A percentile compares a stretch with the other conserved stretches of the same genome.
Conservation (phyloP, 1,139 yeast species). For the Zhuliangozyma parablackwelliae region DNA sequence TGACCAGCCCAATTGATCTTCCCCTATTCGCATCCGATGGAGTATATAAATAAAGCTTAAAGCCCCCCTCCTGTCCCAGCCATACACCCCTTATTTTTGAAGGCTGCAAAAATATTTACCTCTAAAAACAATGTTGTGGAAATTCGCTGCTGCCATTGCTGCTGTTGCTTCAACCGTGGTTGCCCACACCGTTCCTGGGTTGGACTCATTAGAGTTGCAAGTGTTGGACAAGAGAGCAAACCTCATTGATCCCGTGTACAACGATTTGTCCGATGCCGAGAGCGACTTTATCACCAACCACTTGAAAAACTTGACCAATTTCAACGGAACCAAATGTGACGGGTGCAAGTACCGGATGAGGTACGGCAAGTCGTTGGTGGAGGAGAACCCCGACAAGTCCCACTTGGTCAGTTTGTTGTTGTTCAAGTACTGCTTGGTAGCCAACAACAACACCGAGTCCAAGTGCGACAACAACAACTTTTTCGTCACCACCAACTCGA, state of each 20-base stretch:
- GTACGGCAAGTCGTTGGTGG: slow-evolving; percentile 25
- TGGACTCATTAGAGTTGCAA: slow-evolving; percentile 13
- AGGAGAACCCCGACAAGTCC: slow-evolving; percentile 27
- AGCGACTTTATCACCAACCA: slow-evolving; percentile 29
- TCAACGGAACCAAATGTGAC: slow-evolving; percentile 32
- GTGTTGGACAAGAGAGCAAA: slow-evolving; percentile 16
- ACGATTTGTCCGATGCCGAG: slow-evolving; percentile 21
- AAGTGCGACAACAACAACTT: slow-evolving; percentile 36
- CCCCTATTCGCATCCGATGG: too few relatives aligned
- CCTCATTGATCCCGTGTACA: slow-evolving; percentile 22
- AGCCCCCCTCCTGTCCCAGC: too few relatives aligned
- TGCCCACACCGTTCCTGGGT: slow-evolving; percentile 19
- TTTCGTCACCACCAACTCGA: slow-evolving; percentile 33
- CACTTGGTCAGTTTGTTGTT: slow-evolving; percentile 35
- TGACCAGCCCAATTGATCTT: too few relatives aligned
- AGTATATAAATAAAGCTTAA: too few relatives aligned
- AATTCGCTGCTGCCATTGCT: not conserved
- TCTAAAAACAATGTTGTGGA: not conserved
- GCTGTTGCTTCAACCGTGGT: slow-evolving; percentile 6
- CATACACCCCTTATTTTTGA: too few relatives aligned
- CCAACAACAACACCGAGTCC: slow-evolving; percentile 25
- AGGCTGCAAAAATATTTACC: too few relatives aligned
- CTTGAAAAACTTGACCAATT: slow-evolving; percentile 20
- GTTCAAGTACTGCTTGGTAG: slow-evolving; percentile 32
- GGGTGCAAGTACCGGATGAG: slow-evolving; percentile 33